Percentiles rank a stretch among this genome's conserved stretches.
These are phyloP conservation scores for Aspergillus bertholletiae DNA, from an alignment of 495 filamentous ascomycete genomes.

Conservation along the genomic window DNA sequence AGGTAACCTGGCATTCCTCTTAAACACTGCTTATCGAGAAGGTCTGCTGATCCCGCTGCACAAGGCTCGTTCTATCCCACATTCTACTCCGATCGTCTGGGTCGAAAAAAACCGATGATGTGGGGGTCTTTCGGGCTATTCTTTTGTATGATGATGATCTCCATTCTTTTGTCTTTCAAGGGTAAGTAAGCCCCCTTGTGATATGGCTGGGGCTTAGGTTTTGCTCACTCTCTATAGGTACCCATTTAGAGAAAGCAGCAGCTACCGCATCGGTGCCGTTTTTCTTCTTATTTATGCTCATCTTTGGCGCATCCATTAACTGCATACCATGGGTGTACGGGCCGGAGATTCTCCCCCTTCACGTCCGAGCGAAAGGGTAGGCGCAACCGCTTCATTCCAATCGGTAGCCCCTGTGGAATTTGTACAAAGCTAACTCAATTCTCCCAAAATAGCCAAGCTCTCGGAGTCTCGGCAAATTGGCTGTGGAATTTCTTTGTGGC, in stretches of 20 bases:
- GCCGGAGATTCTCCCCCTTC: conserved; percentile 41
- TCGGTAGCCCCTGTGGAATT: neutral
- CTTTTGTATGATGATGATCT: conserved; percentile 52
- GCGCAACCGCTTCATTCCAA: conserved; percentile 7
- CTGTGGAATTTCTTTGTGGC: conserved; percentile 57
- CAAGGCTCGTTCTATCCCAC: conserved; percentile 32
- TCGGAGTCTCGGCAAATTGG: conserved; percentile 33
- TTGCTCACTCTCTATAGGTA: conserved; percentile 11
- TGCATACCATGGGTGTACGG: conserved; percentile 48
- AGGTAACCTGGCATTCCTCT: conserved; percentile 12
- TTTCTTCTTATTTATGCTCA: conserved; percentile 51
- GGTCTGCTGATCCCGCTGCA: neutral
- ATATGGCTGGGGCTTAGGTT: neutral
- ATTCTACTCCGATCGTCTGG: conserved; percentile 45
- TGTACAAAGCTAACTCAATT: neutral
- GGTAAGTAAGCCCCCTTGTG: conserved; percentile 14
- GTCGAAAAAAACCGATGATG: conserved; percentile 59
- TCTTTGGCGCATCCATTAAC: conserved; percentile 47
- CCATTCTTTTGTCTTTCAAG: conserved; percentile 43
- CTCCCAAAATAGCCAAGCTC: conserved; percentile 19
- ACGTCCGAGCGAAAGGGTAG: conserved; percentile 40
- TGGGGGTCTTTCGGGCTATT: conserved; percentile 49
- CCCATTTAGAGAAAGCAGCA: conserved; percentile 28
- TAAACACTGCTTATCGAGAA: neutral
- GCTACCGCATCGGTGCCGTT: conserved; percentile 38